Evolutionary conservation across 129 eudicot species (phyloP), one percentile per base, ranked within the genome.

Genomic region (Apium graveolens): DNA sequence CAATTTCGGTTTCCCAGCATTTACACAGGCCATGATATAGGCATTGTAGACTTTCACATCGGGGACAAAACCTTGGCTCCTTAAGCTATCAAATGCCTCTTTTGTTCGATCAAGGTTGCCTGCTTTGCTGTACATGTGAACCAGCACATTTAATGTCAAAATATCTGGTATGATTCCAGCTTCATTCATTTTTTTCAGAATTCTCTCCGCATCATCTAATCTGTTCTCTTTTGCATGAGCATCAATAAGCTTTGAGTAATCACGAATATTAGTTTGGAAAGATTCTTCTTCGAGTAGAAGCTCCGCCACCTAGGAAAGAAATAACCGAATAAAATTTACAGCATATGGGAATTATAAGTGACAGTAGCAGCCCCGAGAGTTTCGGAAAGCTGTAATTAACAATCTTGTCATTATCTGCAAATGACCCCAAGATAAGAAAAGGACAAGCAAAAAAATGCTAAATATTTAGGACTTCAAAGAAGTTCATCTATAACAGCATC

Each of bases 1-100:
- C 45, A 39, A 13, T 70, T 76, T 76, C 24, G 84, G 97, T 26
- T 87, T 74, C 73, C 83, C 83, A 21, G 89, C 84, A 71, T 86
- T 92, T 70, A 87, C 85, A 76, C 85, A 87, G 43, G 96, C 97
- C 90, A 82, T 82, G 80, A 96, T 89, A 92, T 90, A 89, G 20
- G 97, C 89, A 73, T 66, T 85, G 88, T 87, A 96, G 18, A 92
- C 81, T 24, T 81, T 82, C 44, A 55, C 55, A 78, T 92, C 96
- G 3, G 99, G 97, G 75, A 83, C 87, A 41, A 90, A 89, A 34
- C 97, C 97, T 62, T 79, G 88, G 78, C 76, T 60, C 75, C 27
- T 90, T 79, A 92, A 72, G 83, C 75, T 86, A 42, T 92, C 86
- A 82, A 87, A 92, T 35, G 89, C 82, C 79, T 85, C 86, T 78